Evolutionary conservation across 208 protist genomes (phyloP).

Genomic region (Leishmania turanica): DNA sequence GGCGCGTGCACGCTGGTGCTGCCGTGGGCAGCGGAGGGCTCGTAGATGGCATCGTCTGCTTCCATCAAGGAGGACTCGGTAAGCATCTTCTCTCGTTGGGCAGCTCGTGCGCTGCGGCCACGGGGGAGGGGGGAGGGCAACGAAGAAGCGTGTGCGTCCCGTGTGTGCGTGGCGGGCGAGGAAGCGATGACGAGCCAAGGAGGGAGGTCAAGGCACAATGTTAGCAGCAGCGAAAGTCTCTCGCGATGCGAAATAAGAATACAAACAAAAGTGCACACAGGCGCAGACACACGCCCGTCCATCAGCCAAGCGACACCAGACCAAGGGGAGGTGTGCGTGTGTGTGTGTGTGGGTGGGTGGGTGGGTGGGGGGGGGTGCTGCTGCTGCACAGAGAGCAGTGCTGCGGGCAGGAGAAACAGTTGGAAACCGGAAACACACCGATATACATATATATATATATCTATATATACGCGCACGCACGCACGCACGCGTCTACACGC

Average conservation of each 20-base stretch:
- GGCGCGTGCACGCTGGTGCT: not conserved
- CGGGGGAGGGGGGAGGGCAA: not conserved
- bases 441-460: not conserved
- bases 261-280: not conserved
- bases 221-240: not conserved
- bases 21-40: not conserved
- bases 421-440: not conserved
- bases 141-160: not conserved
- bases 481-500: not conserved
- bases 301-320: no score
- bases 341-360: no score
- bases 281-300: not conserved
- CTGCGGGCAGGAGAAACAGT: not conserved
- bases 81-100: conserved; percentile 11
- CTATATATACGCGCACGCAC: not conserved
- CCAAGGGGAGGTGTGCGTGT: no score
- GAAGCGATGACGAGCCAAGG: not conserved
- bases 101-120: not conserved
- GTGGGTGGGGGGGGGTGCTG: no score
- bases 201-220: not conserved
- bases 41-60: conserved; percentile 5
- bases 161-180: not conserved
- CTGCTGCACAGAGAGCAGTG: not conserved
- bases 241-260: not conserved
- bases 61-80: conserved; percentile 9